These are phyloP conservation scores for Exophiala xenobiotica DNA, from an alignment of 2,329 filamentous ascomycete genomes.

Conservation along the genomic window DNA sequence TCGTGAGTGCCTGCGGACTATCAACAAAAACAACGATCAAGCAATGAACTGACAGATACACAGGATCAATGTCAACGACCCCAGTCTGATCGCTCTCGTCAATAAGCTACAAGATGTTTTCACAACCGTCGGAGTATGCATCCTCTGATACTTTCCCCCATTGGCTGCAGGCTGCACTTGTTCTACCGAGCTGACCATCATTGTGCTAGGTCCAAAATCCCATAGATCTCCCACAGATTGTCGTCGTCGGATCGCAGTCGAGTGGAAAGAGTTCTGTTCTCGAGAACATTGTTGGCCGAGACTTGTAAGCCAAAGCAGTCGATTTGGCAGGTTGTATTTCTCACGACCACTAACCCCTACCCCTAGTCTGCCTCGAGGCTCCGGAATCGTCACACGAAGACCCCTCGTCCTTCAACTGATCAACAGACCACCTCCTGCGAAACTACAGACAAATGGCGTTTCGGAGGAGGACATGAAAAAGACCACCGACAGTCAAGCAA, in stretches of 20 bases:
- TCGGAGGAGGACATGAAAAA: conserved; percentile 63
- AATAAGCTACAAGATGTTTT: conserved; percentile 99
- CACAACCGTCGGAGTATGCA: conserved; percentile 81
- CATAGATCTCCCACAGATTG: conserved; percentile 97
- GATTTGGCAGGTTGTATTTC: conserved; percentile 21
- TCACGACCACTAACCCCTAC: conserved; percentile 33
- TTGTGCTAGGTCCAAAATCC: conserved; percentile 86
- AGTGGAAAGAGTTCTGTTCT: conserved; percentile 99
- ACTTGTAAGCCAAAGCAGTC: conserved; percentile 71
- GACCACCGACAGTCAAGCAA: conserved; percentile 80
- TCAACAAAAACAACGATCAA: conserved; percentile 22
- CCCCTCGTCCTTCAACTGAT: conserved; percentile 97
- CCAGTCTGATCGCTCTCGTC: conserved; percentile 74
- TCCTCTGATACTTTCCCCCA: conserved; percentile 1
- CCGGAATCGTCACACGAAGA: conserved; percentile 93
- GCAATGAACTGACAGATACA: conserved; percentile 5
- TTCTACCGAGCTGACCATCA: conserved; percentile 32
- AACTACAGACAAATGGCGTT: conserved; percentile 69
- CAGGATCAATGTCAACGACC: conserved; percentile 72
- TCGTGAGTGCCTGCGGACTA: conserved; percentile 42
- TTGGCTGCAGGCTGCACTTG: conserved; percentile 24
- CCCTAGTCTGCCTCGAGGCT: conserved; percentile 87
- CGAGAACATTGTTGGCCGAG: conserved; percentile 97
- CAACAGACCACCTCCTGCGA: conserved; percentile 69
- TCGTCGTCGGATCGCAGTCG: conserved; percentile 95